Base-by-base conservation (phyloP, 1,139 yeast species). In the Zygoascus sp. region DNA sequence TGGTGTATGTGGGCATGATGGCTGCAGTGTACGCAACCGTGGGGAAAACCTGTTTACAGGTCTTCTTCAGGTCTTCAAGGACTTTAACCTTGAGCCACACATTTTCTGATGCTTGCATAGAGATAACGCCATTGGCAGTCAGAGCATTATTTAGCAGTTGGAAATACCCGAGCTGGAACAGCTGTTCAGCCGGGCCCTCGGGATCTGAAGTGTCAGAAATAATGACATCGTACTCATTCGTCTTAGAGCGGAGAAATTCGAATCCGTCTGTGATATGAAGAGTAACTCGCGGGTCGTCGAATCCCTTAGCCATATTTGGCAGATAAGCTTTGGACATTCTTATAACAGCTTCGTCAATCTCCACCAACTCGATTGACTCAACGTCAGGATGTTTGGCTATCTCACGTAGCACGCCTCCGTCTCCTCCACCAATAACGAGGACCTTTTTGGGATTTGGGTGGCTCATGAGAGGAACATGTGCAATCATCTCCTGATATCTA, bases 121-220 rank as follows among this genome's bases (percentile, higher is more conserved):
- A 85, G 48, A 90, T 87, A 36, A 89, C 81, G 25, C 96, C 95
- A 55, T 82, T 74, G 25, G 74, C 75, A 34, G 79, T 76, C 50
- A 90, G 75, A 2, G 96, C 88, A 51, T 79, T 77, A 53, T 72
- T 64, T 48, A 92, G 71, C 45, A 92, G 73, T 61, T 79, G 74
- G 67, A 90, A 92, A 70, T 90, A 92, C 51, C 79, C 80, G 56
- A 78, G 76, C 67, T 89, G 90, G 74, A 92, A 92, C 56, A 92
- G 84, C 41, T 88, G 87, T 60, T 83, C 96, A 2, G 98, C 98
- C 8, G 98, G 98, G 1, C 98, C 98, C 61, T 92, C 97, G 2
- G 97, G 97, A 65, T 92, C 98, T 9, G 95, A 85, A 8, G 96
- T 86, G 66, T 92, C 98, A 32, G 97, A 89, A 58, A 92, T 89